Conservation (phyloP, 2,329 filamentous ascomycete species). For the Penicillium sp. region DNA sequence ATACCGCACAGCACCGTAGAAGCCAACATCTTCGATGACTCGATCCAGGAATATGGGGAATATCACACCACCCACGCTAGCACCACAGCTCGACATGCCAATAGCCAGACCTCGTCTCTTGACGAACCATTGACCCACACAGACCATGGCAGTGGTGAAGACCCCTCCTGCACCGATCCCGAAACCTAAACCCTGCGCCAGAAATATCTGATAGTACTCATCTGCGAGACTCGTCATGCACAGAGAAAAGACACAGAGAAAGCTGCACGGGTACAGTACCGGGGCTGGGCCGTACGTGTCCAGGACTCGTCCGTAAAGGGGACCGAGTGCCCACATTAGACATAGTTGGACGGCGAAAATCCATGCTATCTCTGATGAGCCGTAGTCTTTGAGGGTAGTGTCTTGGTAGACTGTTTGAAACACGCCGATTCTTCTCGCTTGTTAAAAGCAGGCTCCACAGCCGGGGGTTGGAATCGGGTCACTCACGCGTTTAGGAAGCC, state of each 20-base stretch:
- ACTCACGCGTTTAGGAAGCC: conserved; percentile 12
- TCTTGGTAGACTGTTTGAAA: conserved; percentile 48
- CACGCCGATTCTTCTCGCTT: conserved; percentile 35
- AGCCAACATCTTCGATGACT: conserved; percentile 17
- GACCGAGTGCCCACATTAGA: conserved; percentile 35
- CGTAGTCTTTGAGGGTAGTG: conserved; percentile 41
- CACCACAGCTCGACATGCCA: conserved; percentile 11
- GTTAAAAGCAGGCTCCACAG: neutral
- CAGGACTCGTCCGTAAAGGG: conserved; percentile 17
- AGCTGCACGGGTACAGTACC: conserved; percentile 13
- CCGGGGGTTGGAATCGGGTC: neutral
- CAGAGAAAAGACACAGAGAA: conserved; percentile 12
- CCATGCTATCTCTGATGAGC: conserved; percentile 45
- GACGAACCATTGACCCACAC: conserved; percentile 20
- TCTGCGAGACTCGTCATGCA: conserved; percentile 15
- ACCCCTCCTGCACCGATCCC: conserved; percentile 18
- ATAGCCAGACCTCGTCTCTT: conserved; percentile 13
- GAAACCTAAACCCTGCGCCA: conserved; percentile 15
- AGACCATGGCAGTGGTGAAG: conserved; percentile 14
- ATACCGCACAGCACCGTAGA: conserved; percentile 23
- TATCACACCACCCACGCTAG: conserved; percentile 22
- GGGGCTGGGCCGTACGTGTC: conserved; percentile 14
- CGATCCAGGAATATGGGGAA: conserved; percentile 24
- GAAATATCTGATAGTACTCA: conserved; percentile 18
- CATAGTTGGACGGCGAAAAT: conserved; percentile 48